phyloP scores from a whole-genome alignment of 805 yeast species.

The Suhomyces emberorum region DNA sequence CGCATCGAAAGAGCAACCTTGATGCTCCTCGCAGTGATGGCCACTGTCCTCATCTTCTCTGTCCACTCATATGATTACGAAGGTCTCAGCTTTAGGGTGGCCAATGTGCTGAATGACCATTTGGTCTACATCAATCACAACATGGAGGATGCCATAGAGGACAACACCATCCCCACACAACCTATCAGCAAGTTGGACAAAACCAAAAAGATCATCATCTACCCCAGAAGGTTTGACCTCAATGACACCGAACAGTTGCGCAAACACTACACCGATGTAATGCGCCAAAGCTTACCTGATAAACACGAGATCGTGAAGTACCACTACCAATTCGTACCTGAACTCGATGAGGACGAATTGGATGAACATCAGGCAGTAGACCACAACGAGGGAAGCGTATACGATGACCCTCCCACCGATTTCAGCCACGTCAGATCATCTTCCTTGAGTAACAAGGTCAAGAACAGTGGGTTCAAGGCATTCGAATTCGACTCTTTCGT shows the following conservation, averaged over 20 bases:
- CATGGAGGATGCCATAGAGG: neutral
- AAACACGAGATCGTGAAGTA: constrained; percentile 1
- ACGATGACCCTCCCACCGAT: neutral
- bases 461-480: neutral
- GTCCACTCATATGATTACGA: neutral
- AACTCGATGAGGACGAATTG: neutral
- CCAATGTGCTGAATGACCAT: neutral
- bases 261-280: constrained; percentile 2
- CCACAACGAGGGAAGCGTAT: neutral
- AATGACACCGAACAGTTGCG: neutral
- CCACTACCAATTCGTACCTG: constrained; percentile 1
- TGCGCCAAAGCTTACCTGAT: neutral
- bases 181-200: constrained; percentile 2
- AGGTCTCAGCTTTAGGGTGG: neutral
- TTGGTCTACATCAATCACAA: neutral
- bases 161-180: neutral
- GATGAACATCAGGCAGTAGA: neutral
- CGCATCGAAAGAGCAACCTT: neutral
- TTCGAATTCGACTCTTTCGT: constrained; percentile 1
- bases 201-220: constrained; percentile 2
- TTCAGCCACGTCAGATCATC: neutral
- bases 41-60: neutral
- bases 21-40: neutral
- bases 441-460: neutral
- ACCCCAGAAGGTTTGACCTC: constrained; percentile 1